Evolutionary conservation across 2,329 filamentous ascomycete species (phyloP).

Genomic region (Fusarium nurragi): DNA sequence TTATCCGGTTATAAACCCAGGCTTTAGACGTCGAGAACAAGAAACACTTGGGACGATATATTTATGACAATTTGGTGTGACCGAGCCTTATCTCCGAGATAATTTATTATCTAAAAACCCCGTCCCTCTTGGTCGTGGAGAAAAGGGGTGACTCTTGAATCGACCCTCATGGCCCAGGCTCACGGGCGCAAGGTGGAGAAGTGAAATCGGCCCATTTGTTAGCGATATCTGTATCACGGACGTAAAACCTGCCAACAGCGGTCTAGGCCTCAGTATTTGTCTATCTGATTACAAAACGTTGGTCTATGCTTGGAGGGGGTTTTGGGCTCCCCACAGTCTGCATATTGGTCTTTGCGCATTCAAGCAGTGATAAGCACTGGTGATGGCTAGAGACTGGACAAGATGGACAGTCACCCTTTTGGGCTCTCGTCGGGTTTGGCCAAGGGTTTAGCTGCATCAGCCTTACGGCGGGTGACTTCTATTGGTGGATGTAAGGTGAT

Average conservation of each 20-base stretch:
- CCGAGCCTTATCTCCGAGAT: neutral
- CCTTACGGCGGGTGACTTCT: neutral
- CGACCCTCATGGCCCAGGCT: neutral
- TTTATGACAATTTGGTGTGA: neutral
- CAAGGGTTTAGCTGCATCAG: constrained; percentile 8
- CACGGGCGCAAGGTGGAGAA: constrained; percentile 7
- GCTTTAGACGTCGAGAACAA: neutral
- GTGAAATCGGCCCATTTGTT: constrained; percentile 27
- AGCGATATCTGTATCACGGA: constrained; percentile 7
- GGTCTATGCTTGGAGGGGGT: neutral
- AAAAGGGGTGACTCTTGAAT: neutral
- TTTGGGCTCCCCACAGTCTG: neutral
- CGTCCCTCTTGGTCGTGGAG: neutral
- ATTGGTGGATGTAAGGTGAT: neutral
- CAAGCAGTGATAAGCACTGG: neutral
- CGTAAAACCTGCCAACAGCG: constrained; percentile 7
- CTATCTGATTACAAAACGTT: constrained; percentile 2
- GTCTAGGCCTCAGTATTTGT: constrained; percentile 12
- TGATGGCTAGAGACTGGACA: neutral
- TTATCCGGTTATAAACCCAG: neutral
- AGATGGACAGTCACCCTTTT: neutral
- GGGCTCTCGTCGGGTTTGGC: neutral
- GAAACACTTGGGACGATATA: neutral
- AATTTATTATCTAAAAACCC: neutral
- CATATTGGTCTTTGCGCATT: neutral